Conservation (phyloP, 169 alveolate genomes). For the Plasmodium cynomolgi region DNA sequence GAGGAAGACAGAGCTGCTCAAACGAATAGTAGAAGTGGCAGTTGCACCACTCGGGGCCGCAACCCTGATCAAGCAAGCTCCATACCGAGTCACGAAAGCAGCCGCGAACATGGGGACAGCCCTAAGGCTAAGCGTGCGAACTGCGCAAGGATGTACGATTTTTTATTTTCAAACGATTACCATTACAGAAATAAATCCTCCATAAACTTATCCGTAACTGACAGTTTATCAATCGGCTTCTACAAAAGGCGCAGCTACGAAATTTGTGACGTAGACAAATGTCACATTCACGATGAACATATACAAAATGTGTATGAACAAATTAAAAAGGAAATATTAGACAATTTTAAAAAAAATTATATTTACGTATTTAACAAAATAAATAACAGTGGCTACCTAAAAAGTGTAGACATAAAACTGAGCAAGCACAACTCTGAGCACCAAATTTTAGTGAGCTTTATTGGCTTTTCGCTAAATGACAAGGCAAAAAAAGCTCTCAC, state of each 20-base stretch:
- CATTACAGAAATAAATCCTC: slow-evolving; percentile 74
- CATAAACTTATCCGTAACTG: slow-evolving; percentile 56
- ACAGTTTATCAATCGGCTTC: slow-evolving; percentile 49
- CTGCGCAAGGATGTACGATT: slow-evolving; percentile 35
- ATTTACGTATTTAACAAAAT: slow-evolving; percentile 73
- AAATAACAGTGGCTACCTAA: slow-evolving; percentile 73
- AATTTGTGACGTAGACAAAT: slow-evolving; percentile 61
- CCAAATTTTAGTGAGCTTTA: slow-evolving; percentile 59
- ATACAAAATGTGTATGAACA: slow-evolving; percentile 61
- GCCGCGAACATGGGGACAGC: not conserved
- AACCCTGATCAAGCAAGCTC: not conserved
- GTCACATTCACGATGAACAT: slow-evolving; percentile 63
- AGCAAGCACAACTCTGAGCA: slow-evolving; percentile 26
- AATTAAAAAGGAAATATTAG: slow-evolving; percentile 62
- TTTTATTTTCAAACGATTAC: slow-evolving; percentile 51
- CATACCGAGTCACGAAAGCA: not conserved
- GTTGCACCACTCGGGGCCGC: not conserved
- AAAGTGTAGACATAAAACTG: slow-evolving; percentile 61
- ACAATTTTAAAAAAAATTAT: slow-evolving; percentile 65
- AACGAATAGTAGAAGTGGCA: not conserved
- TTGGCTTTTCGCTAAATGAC: slow-evolving; percentile 30
- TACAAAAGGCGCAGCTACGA: slow-evolving; percentile 66
- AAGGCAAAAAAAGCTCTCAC: slow-evolving; percentile 37
- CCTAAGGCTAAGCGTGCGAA: not conserved
- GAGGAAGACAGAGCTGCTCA: not conserved